phyloP scores from a whole-genome alignment of 306 rosid species.

The Sophora flavescens region DNA sequence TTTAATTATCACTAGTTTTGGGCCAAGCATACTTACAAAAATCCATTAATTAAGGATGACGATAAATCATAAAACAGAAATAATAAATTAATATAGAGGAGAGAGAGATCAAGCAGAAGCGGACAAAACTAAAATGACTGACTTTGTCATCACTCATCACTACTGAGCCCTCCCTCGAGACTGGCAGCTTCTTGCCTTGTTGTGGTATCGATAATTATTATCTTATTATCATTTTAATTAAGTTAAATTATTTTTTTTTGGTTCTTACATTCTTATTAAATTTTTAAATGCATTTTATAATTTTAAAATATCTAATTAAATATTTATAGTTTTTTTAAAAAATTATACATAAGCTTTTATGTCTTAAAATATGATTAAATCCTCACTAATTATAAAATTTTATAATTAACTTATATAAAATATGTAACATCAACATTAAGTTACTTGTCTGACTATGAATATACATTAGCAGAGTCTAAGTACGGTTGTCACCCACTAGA shows the following conservation, averaged over 20 bases:
- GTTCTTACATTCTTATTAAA: too few relatives aligned
- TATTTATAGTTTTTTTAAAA: too few relatives aligned
- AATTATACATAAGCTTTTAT: too few relatives aligned
- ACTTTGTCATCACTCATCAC: slow-evolving; percentile 45
- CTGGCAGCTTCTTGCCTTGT: slow-evolving; percentile 43
- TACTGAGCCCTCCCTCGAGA: slow-evolving; percentile 34
- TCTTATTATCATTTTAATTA: not conserved
- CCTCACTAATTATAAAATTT: too few relatives aligned
- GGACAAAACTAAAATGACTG: slow-evolving; percentile 49
- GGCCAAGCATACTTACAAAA: slow-evolving; percentile 40
- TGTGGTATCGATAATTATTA: slow-evolving; percentile 44
- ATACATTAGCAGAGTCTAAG: too few relatives aligned
- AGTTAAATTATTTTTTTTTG: not conserved
- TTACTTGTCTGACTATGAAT: too few relatives aligned
- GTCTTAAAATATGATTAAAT: too few relatives aligned
- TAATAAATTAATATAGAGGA: slow-evolving; percentile 24
- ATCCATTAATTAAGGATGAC: slow-evolving; percentile 30
- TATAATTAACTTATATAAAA: too few relatives aligned
- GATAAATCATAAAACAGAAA: slow-evolving; percentile 40
- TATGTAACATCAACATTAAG: too few relatives aligned
- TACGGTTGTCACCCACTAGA: too few relatives aligned
- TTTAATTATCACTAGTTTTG: slow-evolving; percentile 28
- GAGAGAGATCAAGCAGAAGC: slow-evolving; percentile 44
- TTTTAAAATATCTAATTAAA: too few relatives aligned
- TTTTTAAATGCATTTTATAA: too few relatives aligned